Conservation (phyloP, 805 yeast species). For the Kuraishia piskuri region DNA sequence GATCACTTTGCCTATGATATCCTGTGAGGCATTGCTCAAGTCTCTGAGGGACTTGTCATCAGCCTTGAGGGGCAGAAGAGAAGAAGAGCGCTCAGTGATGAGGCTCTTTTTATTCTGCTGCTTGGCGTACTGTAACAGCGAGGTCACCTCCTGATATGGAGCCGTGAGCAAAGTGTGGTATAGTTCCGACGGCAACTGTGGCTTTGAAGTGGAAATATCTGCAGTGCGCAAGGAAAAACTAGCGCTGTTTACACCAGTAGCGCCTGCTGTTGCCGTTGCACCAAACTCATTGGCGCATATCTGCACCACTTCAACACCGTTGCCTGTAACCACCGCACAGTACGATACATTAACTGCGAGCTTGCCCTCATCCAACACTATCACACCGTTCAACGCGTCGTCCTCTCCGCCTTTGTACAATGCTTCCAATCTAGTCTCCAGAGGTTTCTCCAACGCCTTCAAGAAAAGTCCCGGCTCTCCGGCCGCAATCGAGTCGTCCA, state of each 20-base stretch:
- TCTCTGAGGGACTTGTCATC: background rate
- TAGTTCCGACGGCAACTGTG: background rate
- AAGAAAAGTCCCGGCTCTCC: slow-evolving; percentile 12
- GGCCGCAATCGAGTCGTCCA: slow-evolving; percentile 9
- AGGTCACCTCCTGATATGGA: background rate
- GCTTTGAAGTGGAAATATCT: background rate
- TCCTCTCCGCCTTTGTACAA: background rate
- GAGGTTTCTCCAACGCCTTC: slow-evolving; percentile 5
- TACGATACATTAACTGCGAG: background rate
- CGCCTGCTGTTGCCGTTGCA: background rate
- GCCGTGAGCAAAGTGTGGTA: background rate
- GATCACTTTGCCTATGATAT: background rate
- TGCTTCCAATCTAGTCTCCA: slow-evolving; percentile 13
- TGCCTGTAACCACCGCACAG: background rate
- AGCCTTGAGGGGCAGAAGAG: background rate
- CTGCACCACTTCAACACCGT: background rate
- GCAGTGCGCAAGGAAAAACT: background rate
- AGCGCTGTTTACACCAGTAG: background rate
- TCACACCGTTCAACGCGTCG: background rate
- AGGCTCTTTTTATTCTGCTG: background rate
- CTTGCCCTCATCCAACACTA: background rate
- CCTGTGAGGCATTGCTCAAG: background rate
- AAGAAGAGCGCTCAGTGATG: background rate
- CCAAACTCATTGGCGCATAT: background rate
- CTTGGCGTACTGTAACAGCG: background rate